These are phyloP conservation scores for Rhexocercosporidium sp. DNA, from an alignment of 2,329 filamentous ascomycete species.

Conservation along the genomic window DNA sequence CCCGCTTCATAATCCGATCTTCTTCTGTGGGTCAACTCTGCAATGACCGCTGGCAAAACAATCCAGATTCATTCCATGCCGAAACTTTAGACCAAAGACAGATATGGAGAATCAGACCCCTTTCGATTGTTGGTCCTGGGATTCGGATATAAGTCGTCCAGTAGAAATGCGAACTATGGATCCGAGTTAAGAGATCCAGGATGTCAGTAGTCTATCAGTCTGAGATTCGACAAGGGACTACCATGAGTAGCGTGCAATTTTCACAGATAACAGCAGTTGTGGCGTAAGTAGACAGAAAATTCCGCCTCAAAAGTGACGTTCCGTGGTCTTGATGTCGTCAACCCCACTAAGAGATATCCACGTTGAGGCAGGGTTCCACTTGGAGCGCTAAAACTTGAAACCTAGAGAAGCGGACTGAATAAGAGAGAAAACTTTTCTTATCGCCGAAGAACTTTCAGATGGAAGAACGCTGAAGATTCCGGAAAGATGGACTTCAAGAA, in stretches of 20 bases:
- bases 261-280: not conserved
- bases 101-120: not conserved
- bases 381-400: not conserved
- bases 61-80: not conserved
- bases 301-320: slow-evolving; percentile 7
- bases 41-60: not conserved
- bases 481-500: not conserved
- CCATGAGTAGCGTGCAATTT: not conserved
- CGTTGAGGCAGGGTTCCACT: not conserved
- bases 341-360: not conserved
- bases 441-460: not conserved
- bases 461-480: not conserved
- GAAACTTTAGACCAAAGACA: not conserved
- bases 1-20: slow-evolving; percentile 6
- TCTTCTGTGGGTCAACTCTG: slow-evolving; percentile 2
- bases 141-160: not conserved
- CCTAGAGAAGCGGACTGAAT: not conserved
- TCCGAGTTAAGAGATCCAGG: not conserved
- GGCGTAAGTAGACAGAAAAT: not conserved
- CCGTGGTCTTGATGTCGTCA: not conserved
- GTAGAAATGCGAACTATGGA: not conserved
- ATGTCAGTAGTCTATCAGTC: not conserved
- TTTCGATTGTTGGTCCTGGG: not conserved
- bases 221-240: not conserved
- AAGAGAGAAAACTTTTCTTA: not conserved